phyloP scores from a whole-genome alignment of 306 rosid species.

The Rosa chinensis region DNA sequence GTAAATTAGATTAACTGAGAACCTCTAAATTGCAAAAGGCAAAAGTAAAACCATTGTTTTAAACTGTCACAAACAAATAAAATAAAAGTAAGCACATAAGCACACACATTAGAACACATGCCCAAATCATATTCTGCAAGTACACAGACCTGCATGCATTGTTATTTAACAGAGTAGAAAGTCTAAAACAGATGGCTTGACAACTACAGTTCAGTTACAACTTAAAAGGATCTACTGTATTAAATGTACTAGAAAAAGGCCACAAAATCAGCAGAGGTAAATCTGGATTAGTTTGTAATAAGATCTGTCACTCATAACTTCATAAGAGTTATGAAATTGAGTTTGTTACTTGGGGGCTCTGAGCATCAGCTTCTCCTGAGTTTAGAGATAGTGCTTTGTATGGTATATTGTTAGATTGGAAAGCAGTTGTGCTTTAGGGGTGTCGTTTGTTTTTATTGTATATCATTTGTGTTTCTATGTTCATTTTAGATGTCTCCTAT shows the following conservation, averaged over 20 bases:
- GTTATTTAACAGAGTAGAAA: not conserved
- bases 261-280: not conserved
- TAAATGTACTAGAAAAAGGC: not conserved
- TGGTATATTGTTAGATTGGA: not conserved
- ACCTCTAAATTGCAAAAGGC: conserved; percentile 21
- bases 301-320: not conserved
- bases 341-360: not conserved
- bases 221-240: not conserved
- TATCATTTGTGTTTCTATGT: not conserved
- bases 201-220: not conserved
- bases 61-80: not conserved
- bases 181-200: not conserved
- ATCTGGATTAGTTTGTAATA: not conserved
- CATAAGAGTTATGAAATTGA: not conserved
- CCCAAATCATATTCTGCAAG: not conserved
- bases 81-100: not conserved
- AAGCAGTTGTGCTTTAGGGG: not conserved
- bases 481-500: not conserved
- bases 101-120: not conserved
- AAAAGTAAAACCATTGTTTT: not conserved
- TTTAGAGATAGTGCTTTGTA: not conserved
- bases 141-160: not conserved
- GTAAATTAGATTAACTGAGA: conserved; percentile 20
- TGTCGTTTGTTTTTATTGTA: not conserved
- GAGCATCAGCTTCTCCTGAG: not conserved